Conservation (phyloP, 352 stramenopile species). For the Globisporangium solare region DNA sequence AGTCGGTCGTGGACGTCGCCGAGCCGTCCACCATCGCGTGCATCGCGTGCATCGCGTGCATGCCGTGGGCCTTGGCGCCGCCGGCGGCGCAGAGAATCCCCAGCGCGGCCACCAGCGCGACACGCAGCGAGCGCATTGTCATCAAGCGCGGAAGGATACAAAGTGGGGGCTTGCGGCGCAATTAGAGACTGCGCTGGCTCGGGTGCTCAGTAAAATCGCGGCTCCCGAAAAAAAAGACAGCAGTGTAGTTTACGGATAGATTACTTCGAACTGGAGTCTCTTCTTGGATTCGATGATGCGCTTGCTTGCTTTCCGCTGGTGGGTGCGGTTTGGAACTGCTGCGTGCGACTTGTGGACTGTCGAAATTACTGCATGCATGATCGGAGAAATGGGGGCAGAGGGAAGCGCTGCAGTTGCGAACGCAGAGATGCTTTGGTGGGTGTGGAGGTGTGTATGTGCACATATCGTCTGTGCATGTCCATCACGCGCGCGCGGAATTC, state of each 20-base stretch:
- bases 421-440: background rate
- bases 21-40: conserved; percentile 12
- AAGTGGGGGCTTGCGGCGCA: background rate
- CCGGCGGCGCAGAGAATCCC: conserved; percentile 15
- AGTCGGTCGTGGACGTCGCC: conserved; percentile 32
- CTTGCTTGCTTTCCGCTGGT: background rate
- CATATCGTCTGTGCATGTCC: background rate
- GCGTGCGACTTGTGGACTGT: background rate
- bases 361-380: too few species aligned
- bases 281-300: background rate
- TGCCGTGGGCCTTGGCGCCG: conserved; percentile 16
- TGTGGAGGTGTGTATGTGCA: too few species aligned
- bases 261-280: background rate
- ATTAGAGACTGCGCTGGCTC: conserved; percentile 5
- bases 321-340: too few species aligned
- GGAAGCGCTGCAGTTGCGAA: background rate
- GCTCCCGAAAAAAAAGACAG: background rate
- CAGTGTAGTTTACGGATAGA: background rate
- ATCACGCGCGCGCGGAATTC: background rate
- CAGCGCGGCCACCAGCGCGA: conserved; percentile 6
- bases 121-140: conserved; percentile 11
- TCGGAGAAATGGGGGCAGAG: too few species aligned
- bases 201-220: background rate
- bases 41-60: conserved; percentile 20
- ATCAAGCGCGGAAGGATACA: background rate